These are phyloP conservation scores for Santalum album DNA, from an alignment of 164 flowering plant species.

Conservation along the genomic window DNA sequence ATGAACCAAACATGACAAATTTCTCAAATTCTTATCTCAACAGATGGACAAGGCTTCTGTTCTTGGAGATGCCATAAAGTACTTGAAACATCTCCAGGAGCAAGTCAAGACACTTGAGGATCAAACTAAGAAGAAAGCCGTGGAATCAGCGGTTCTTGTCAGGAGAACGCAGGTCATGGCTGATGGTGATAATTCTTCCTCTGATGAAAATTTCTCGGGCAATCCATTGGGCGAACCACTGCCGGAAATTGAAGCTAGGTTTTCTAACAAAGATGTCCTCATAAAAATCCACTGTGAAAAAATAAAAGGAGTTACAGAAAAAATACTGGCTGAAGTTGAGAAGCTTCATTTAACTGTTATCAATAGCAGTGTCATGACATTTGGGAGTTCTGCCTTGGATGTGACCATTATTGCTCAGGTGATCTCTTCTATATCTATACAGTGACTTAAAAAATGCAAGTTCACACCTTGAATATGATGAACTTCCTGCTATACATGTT, in stretches of 20 bases:
- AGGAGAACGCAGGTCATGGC: conserved; percentile 44
- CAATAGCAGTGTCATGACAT: conserved; percentile 49
- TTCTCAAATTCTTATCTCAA: not conserved
- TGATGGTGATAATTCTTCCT: conserved; percentile 33
- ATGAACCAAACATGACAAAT: too few relatives aligned
- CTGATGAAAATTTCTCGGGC: conserved; percentile 24
- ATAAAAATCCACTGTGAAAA: conserved; percentile 75
- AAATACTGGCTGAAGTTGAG: conserved; percentile 48
- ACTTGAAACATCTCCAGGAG: conserved; percentile 81
- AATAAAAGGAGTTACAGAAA: conserved; percentile 50
- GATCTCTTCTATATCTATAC: not conserved
- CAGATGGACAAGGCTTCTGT: conserved; percentile 97
- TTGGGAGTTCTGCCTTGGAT: conserved; percentile 54
- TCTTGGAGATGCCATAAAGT: conserved; percentile 78
- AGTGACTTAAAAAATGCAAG: too few relatives aligned
- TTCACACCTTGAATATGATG: too few relatives aligned
- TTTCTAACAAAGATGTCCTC: conserved; percentile 57
- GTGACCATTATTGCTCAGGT: conserved; percentile 75
- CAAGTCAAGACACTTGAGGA: conserved; percentile 69
- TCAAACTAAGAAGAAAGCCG: conserved; percentile 39
- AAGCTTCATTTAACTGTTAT: conserved; percentile 48
- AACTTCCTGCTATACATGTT: too few relatives aligned
- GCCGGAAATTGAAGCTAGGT: conserved; percentile 81
- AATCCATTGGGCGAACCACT: conserved; percentile 26
- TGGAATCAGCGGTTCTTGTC: conserved; percentile 60